These are phyloP conservation scores for Ceratocystis papillata DNA, from an alignment of 2,329 filamentous ascomycete species.

Conservation along the genomic window DNA sequence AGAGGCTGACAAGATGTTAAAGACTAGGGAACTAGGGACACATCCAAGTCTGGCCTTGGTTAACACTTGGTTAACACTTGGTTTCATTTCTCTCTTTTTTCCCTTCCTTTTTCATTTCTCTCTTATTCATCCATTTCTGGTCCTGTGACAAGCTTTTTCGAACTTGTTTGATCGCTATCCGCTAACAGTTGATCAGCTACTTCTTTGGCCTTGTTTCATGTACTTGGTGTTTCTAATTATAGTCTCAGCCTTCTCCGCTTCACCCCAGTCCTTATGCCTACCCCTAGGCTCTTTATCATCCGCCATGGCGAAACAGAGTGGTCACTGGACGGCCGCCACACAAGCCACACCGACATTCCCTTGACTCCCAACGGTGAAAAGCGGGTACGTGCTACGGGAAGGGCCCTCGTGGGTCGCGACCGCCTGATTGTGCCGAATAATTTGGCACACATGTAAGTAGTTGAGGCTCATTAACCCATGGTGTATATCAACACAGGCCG, in stretches of 20 bases:
- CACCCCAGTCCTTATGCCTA: constrained; percentile 31
- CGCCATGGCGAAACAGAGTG: constrained; percentile 94
- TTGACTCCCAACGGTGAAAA: constrained; percentile 73
- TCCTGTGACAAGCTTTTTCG: background rate
- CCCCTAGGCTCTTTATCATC: constrained; percentile 67
- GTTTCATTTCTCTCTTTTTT: background rate
- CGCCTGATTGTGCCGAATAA: constrained; percentile 73
- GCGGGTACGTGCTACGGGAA: constrained; percentile 63
- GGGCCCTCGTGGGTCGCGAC: constrained; percentile 73
- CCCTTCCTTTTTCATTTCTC: background rate
- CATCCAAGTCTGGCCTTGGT: background rate
- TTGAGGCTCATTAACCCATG: background rate
- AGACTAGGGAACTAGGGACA: background rate
- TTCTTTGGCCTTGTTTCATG: background rate
- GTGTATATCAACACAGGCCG: too few relatives aligned
- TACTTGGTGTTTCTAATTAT: constrained; percentile 3
- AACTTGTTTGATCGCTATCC: background rate
- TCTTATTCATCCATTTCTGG: background rate
- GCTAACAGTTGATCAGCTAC: background rate
- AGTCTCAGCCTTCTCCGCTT: background rate
- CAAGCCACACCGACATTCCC: constrained; percentile 74
- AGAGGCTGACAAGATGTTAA: background rate
- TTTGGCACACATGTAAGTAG: constrained; percentile 66
- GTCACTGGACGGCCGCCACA: constrained; percentile 79
- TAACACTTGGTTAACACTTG: background rate